Conservation (phyloP, 2,329 filamentous ascomycete species). For the Botryosphaeria agaves region DNA sequence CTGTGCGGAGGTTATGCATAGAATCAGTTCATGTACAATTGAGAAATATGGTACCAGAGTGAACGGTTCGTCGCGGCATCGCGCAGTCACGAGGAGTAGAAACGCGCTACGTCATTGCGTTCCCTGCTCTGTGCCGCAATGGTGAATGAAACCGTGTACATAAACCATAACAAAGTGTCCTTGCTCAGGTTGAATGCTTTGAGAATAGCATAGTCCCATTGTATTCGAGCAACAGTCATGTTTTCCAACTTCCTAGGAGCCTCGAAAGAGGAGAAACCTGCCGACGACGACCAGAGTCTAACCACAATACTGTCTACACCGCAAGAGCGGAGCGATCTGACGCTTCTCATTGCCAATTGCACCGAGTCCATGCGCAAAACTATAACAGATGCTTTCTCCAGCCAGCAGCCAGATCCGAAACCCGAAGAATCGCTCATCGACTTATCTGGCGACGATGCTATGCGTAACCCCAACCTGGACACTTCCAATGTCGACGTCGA, state of each 20-base stretch:
- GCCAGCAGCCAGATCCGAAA: slow-evolving; percentile 12
- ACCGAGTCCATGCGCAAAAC: slow-evolving; percentile 27
- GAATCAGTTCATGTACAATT: no score
- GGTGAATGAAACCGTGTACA: no score
- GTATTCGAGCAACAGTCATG: no score
- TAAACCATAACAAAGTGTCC: no score
- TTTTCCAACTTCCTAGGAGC: background rate
- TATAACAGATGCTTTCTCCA: slow-evolving; percentile 22
- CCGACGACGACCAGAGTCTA: slow-evolving; percentile 19
- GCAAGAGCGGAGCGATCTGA: slow-evolving; percentile 24
- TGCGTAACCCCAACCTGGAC: slow-evolving; percentile 6
- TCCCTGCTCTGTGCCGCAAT: no score
- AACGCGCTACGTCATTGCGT: no score
- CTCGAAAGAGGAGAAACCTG: background rate
- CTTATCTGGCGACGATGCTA: slow-evolving; percentile 12
- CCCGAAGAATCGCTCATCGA: slow-evolving; percentile 9
- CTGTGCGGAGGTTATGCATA: no score
- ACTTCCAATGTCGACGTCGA: slow-evolving; percentile 9
- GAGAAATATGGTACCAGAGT: no score
- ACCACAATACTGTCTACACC: slow-evolving; percentile 26
- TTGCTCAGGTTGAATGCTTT: no score
- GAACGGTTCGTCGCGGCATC: no score
- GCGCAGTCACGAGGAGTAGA: no score
- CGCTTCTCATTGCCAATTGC: slow-evolving; percentile 26
- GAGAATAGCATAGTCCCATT: no score